Evolutionary conservation across 2,329 filamentous ascomycete genomes (phyloP).

Genomic region (Aspergillus transmontanensis): DNA sequence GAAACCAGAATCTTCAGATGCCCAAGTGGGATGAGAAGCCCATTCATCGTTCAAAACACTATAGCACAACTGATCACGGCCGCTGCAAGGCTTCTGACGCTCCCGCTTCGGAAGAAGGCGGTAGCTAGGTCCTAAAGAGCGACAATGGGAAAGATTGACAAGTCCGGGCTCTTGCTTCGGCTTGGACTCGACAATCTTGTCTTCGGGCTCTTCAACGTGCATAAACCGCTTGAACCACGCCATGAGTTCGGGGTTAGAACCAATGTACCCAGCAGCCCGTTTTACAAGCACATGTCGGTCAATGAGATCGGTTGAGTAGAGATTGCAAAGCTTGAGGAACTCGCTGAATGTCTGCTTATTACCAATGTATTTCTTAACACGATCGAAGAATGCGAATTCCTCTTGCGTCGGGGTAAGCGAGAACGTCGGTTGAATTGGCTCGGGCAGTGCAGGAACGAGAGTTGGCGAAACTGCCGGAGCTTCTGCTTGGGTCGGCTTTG

Average conservation of each 20-base stretch:
- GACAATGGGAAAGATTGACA: slow-evolving; percentile 92
- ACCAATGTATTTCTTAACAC: slow-evolving; percentile 92
- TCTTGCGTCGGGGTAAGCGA: slow-evolving; percentile 76
- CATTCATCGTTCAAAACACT: slow-evolving; percentile 95
- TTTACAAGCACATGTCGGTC: slow-evolving; percentile 80
- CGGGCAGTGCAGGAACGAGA: slow-evolving; percentile 82
- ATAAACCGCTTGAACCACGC: slow-evolving; percentile 85
- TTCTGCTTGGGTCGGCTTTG: slow-evolving; percentile 61
- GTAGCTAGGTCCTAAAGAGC: slow-evolving; percentile 94
- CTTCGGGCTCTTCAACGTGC: slow-evolving; percentile 69
- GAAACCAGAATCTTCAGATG: slow-evolving; percentile 95
- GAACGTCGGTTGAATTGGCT: slow-evolving; percentile 77
- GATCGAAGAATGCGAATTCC: slow-evolving; percentile 91
- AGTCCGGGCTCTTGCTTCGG: slow-evolving; percentile 72
- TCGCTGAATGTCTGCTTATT: slow-evolving; percentile 93
- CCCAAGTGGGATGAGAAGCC: slow-evolving; percentile 98
- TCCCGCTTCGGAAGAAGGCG: slow-evolving; percentile 88
- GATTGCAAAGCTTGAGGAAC: slow-evolving; percentile 94
- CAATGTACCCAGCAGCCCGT: slow-evolving; percentile 83
- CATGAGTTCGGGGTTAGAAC: slow-evolving; percentile 85
- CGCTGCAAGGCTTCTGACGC: slow-evolving; percentile 86
- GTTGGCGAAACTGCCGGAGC: slow-evolving; percentile 75
- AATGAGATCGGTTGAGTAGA: slow-evolving; percentile 91
- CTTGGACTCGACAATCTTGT: slow-evolving; percentile 77
- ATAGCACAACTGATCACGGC: slow-evolving; percentile 90